phyloP scores from a whole-genome alignment of 164 flowering plant genomes.

The Platanus orientalis region DNA sequence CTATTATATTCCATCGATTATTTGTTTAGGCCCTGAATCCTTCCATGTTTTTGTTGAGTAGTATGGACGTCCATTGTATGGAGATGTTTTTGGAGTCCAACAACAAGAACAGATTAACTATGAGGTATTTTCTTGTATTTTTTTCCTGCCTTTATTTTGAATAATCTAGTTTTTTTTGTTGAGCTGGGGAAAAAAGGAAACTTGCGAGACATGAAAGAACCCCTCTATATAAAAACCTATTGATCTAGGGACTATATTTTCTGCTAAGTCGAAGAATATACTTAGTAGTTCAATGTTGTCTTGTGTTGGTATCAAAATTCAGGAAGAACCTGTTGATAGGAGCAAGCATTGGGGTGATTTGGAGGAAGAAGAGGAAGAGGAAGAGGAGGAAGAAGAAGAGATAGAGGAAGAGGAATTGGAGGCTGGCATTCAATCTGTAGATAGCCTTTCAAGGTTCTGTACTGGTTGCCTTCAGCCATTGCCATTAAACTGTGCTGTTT shows the following conservation, averaged over 20 bases:
- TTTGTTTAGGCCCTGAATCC: not conserved
- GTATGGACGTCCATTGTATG: slow-evolving; percentile 92
- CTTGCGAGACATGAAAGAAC: not conserved
- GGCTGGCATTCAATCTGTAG: slow-evolving; percentile 87
- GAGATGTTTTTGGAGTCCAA: slow-evolving; percentile 95
- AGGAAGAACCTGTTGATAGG: slow-evolving; percentile 98
- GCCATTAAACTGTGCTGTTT: no score
- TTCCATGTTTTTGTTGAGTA: slow-evolving; percentile 14
- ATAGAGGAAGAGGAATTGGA: slow-evolving; percentile 82
- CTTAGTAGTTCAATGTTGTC: no score
- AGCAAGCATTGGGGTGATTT: slow-evolving; percentile 98
- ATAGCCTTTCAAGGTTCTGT: slow-evolving; percentile 81
- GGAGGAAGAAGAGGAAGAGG: slow-evolving; percentile 93
- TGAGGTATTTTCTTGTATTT: slow-evolving; percentile 49
- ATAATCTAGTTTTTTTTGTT: not conserved
- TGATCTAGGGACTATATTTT: no score
- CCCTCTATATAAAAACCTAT: no score
- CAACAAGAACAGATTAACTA: slow-evolving; percentile 89
- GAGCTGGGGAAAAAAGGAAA: not conserved
- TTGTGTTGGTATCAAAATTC: slow-evolving; percentile 15
- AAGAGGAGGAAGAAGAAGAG: slow-evolving; percentile 78
- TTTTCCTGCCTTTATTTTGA: not conserved
- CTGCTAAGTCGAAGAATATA: no score
- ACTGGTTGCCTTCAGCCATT: not conserved
- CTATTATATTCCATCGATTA: not conserved